A percentile compares a stretch with the other conserved stretches of the same genome.
These are phyloP conservation scores for Colletotrichum lentis DNA, from an alignment of 2,329 filamentous ascomycete genomes.

Conservation along the genomic window DNA sequence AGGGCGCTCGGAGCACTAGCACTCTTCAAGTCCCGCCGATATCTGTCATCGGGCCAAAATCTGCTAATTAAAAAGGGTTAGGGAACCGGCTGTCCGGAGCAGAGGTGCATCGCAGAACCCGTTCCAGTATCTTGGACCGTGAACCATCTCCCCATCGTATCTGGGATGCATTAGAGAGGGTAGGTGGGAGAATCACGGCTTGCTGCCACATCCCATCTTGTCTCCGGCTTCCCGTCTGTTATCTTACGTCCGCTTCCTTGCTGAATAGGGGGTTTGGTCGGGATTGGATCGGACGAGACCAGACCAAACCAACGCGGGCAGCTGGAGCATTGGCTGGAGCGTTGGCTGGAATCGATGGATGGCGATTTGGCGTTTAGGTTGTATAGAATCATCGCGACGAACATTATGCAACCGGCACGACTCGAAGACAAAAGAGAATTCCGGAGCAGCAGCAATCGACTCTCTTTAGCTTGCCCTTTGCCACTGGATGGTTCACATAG, in stretches of 20 bases:
- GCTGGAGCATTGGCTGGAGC: constrained; percentile 10
- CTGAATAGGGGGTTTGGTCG: constrained; percentile 1
- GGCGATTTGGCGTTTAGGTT: constrained; percentile 16
- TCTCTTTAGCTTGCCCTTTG: background rate
- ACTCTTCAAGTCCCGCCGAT: constrained; percentile 9
- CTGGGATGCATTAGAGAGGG: constrained; percentile 15
- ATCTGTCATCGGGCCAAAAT: constrained; percentile 26
- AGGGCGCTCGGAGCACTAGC: constrained; percentile 15
- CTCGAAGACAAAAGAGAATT: constrained; percentile 5
- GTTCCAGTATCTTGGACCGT: constrained; percentile 25
- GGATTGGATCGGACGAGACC: constrained; percentile 26
- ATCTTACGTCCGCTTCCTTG: constrained; percentile 30
- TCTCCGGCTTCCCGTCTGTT: constrained; percentile 23
- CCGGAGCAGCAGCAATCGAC: background rate
- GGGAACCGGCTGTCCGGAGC: constrained; percentile 25
- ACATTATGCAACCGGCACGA: constrained; percentile 9
- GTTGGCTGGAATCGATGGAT: background rate
- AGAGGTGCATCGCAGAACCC: constrained; percentile 25
- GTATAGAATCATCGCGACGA: constrained; percentile 4
- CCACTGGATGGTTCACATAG: background rate
- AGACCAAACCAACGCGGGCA: constrained; percentile 12
- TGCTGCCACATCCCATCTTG: constrained; percentile 27
- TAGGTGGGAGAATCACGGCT: constrained; percentile 5
- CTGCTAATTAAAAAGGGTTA: constrained; percentile 5
- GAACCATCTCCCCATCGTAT: constrained; percentile 19